phyloP scores from a whole-genome alignment of 2,329 filamentous ascomycete genomes.

The Fusarium gaditjirri region DNA sequence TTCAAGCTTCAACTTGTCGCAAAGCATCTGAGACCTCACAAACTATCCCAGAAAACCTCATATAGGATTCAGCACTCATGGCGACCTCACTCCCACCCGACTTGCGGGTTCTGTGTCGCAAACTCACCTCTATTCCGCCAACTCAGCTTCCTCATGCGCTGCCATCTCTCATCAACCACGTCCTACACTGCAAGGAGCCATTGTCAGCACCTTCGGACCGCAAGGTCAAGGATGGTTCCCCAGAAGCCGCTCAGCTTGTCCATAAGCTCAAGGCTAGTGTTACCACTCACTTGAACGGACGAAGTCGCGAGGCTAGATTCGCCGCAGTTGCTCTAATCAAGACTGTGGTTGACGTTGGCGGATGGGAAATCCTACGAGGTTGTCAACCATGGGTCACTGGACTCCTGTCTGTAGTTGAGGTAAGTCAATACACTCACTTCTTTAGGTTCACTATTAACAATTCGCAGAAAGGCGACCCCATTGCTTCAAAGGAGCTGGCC shows the following conservation, averaged over 20 bases:
- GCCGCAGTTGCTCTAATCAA: conserved; percentile 83
- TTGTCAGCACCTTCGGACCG: conserved; percentile 72
- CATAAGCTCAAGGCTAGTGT: conserved; percentile 86
- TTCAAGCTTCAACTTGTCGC: conserved; percentile 14
- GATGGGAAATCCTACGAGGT: conserved; percentile 81
- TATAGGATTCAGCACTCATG: conserved; percentile 33
- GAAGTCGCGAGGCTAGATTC: conserved; percentile 78
- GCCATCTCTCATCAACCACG: conserved; percentile 72
- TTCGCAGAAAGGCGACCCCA: conserved; percentile 77
- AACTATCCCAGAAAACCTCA: background rate
- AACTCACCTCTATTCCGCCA: conserved; percentile 76
- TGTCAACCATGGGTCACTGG: conserved; percentile 80
- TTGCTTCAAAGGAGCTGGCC: conserved; percentile 78
- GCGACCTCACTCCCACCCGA: conserved; percentile 61
- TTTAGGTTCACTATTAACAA: conserved; percentile 31
- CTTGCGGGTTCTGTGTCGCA: conserved; percentile 72
- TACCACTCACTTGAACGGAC: conserved; percentile 80
- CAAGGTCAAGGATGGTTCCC: conserved; percentile 68
- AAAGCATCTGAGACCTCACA: conserved; percentile 19
- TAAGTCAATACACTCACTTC: conserved; percentile 49
- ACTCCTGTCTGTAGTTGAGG: conserved; percentile 79
- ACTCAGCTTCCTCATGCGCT: conserved; percentile 78
- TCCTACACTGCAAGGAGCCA: conserved; percentile 66
- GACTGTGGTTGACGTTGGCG: conserved; percentile 81
- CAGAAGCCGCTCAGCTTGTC: conserved; percentile 75